Conservation (phyloP, 2,329 filamentous ascomycete genomes). For the Pestalotiopsis sp. region DNA sequence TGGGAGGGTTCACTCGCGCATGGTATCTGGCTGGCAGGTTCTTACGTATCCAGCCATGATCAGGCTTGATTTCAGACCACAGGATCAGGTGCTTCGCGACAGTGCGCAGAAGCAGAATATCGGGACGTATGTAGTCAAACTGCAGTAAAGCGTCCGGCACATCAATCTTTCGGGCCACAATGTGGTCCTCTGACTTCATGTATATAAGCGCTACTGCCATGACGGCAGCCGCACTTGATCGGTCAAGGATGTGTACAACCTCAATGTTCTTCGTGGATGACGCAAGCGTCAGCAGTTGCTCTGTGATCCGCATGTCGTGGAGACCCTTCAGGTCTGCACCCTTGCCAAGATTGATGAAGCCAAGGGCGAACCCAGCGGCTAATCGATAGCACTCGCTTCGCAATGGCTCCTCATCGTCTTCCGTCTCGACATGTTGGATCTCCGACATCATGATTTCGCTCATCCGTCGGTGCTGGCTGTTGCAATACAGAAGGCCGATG, state of each 20-base stretch:
- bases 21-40: slow-evolving; percentile 75
- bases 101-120: slow-evolving; percentile 87
- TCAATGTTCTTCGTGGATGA: slow-evolving; percentile 90
- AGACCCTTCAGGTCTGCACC: slow-evolving; percentile 85
- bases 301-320: slow-evolving; percentile 90
- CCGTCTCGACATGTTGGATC: slow-evolving; percentile 80
- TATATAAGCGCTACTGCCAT: slow-evolving; percentile 90
- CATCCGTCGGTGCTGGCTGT: slow-evolving; percentile 96
- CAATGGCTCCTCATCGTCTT: slow-evolving; percentile 82
- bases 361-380: slow-evolving; percentile 89
- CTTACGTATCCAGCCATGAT: slow-evolving; percentile 71
- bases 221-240: slow-evolving; percentile 90
- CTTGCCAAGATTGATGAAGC: slow-evolving; percentile 92
- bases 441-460: slow-evolving; percentile 99
- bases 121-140: slow-evolving; percentile 93
- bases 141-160: slow-evolving; percentile 87
- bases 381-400: slow-evolving; percentile 96
- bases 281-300: slow-evolving; percentile 82
- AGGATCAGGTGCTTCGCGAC: slow-evolving; percentile 89
- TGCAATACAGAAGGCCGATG: slow-evolving; percentile 90
- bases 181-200: slow-evolving; percentile 91
- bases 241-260: slow-evolving; percentile 88
- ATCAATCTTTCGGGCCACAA: slow-evolving; percentile 88
- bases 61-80: slow-evolving; percentile 81
- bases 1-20: slow-evolving; percentile 58